Percentiles rank a stretch among this genome's conserved stretches.
phyloP scores from a whole-genome alignment of 768 basidiomycete species.

The Astraeus odoratus region DNA sequence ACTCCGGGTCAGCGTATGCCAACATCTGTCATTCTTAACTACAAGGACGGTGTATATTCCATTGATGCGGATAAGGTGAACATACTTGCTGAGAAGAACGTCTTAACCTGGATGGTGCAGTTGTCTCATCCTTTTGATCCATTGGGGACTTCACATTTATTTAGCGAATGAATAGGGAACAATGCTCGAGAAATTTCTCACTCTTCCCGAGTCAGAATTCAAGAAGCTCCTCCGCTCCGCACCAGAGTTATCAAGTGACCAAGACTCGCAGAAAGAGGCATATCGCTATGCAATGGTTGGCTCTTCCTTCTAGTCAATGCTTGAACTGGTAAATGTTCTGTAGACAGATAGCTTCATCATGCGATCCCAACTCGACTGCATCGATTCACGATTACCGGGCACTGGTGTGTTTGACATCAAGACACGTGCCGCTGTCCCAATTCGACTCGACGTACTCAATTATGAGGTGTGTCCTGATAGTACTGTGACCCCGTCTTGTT shows the following conservation, averaged over 20 bases:
- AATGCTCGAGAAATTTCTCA: constrained; percentile 84
- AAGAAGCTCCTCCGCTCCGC: constrained; percentile 40
- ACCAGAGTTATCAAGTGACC: constrained; percentile 19
- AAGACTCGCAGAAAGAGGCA: constrained; percentile 50
- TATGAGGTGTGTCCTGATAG: constrained; percentile 54
- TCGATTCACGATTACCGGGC: constrained; percentile 75
- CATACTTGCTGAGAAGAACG: constrained; percentile 48
- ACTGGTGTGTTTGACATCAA: constrained; percentile 95
- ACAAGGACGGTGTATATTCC: constrained; percentile 60
- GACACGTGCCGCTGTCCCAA: constrained; percentile 79
- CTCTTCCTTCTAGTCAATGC: no score
- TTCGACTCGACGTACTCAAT: constrained; percentile 83
- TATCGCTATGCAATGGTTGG: constrained; percentile 85
- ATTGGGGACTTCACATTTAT: background rate
- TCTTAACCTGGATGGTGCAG: constrained; percentile 71
- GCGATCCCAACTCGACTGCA: constrained; percentile 92
- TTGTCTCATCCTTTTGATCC: background rate
- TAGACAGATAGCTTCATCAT: constrained; percentile 60
- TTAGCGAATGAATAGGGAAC: constrained; percentile 52
- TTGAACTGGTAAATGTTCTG: background rate
- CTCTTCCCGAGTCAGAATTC: constrained; percentile 59
- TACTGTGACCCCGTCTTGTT: no score
- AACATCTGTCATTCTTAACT: constrained; percentile 56
- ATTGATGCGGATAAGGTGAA: constrained; percentile 50
- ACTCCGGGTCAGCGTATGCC: constrained; percentile 78